Evolutionary conservation across 2,329 filamentous ascomycete genomes (phyloP).

Genomic region (Bisporella sp.): DNA sequence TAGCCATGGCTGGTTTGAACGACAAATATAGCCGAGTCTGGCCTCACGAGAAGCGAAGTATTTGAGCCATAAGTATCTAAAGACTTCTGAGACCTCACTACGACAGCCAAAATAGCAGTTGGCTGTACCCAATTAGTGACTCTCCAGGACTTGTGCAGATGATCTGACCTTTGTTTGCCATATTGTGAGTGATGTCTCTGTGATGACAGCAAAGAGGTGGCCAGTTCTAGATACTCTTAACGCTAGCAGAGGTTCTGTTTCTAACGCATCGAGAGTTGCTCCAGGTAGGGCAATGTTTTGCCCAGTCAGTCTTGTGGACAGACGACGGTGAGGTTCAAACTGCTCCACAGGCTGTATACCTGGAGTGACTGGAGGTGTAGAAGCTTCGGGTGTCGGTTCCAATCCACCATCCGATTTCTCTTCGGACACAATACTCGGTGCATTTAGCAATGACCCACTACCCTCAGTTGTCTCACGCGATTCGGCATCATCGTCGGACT

Average conservation of each 20-base stretch:
- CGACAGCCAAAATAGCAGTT: conserved; percentile 77
- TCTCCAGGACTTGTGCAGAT: neutral
- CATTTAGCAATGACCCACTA: conserved; percentile 25
- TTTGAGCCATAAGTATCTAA: conserved; percentile 80
- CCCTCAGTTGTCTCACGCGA: conserved; percentile 29
- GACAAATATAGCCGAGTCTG: conserved; percentile 87
- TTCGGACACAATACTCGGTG: conserved; percentile 18
- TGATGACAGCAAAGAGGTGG: conserved; percentile 82
- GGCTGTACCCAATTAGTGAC: conserved; percentile 48
- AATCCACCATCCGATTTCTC: conserved; percentile 20
- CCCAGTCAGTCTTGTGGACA: conserved; percentile 10
- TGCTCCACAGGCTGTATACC: conserved; percentile 53
- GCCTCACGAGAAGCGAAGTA: conserved; percentile 74
- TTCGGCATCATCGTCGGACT: conserved; percentile 55
- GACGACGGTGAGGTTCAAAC: conserved; percentile 35
- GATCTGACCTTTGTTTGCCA: conserved; percentile 85
- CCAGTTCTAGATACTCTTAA: conserved; percentile 73
- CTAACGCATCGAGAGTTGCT: conserved; percentile 10
- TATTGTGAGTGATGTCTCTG: conserved; percentile 75
- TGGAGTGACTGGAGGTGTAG: conserved; percentile 49
- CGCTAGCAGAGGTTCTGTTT: conserved; percentile 62
- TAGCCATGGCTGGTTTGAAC: conserved; percentile 81
- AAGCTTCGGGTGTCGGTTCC: conserved; percentile 14
- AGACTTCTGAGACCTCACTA: conserved; percentile 75
- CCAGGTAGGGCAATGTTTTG: conserved; percentile 7